Percentiles rank a stretch among this genome's conserved stretches.
These are phyloP conservation scores for Stenocarpella maydis DNA, from an alignment of 2,329 filamentous ascomycete species.

Conservation along the genomic window DNA sequence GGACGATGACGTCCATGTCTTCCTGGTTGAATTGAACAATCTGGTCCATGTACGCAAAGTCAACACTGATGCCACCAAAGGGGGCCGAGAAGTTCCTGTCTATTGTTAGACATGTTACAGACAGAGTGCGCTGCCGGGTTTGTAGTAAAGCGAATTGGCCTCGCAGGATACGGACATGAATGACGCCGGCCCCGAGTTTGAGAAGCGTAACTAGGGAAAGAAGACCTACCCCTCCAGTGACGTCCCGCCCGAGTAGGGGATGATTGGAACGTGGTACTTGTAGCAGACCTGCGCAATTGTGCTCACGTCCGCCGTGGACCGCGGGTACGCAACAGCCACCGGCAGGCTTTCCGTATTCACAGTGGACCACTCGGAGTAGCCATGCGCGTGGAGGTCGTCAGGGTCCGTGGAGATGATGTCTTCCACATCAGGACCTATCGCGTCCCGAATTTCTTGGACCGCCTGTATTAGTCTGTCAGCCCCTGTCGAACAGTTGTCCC, in stretches of 20 bases:
- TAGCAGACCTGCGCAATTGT: slow-evolving; percentile 73
- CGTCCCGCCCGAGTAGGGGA: slow-evolving; percentile 86
- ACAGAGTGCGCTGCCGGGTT: no score
- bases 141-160: no score
- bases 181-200: background rate
- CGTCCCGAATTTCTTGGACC: slow-evolving; percentile 60
- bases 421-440: slow-evolving; percentile 55
- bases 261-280: slow-evolving; percentile 82
- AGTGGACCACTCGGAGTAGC: slow-evolving; percentile 74
- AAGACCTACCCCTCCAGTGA: slow-evolving; percentile 74
- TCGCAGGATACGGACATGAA: background rate
- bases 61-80: slow-evolving; percentile 86
- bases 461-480: slow-evolving; percentile 51
- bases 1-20: slow-evolving; percentile 93
- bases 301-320: slow-evolving; percentile 67
- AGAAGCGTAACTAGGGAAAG: background rate
- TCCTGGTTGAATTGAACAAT: slow-evolving; percentile 82
- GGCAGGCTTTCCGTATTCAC: slow-evolving; percentile 67
- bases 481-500: background rate
- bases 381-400: slow-evolving; percentile 67
- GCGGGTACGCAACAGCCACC: slow-evolving; percentile 71
- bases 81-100: slow-evolving; percentile 80
- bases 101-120: background rate
- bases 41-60: slow-evolving; percentile 87
- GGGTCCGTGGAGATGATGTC: slow-evolving; percentile 70